Percentiles rank a stretch among this genome's conserved stretches.
phyloP scores from a whole-genome alignment of 345 rosid genomes.

The Corymbia maculata region DNA sequence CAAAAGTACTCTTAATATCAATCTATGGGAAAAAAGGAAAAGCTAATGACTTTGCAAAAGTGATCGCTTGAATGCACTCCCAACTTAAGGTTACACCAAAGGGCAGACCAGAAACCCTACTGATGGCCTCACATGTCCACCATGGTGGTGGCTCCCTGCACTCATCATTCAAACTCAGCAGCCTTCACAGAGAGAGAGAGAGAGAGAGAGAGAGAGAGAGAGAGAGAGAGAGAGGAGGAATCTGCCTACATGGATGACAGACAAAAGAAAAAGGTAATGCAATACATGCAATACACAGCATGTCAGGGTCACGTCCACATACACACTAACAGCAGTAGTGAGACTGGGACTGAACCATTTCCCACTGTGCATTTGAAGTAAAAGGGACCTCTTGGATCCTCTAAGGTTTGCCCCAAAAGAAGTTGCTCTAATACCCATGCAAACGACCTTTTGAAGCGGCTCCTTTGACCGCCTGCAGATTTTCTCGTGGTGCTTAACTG shows the following conservation, averaged over 20 bases:
- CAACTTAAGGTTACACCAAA: slow-evolving; percentile 12
- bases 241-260: neutral
- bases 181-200: neutral
- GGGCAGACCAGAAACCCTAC: neutral
- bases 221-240: neutral
- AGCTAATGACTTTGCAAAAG: slow-evolving; percentile 38
- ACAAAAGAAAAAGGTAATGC: neutral
- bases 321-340: neutral
- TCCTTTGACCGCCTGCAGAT: slow-evolving; percentile 13
- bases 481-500: neutral
- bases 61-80: slow-evolving; percentile 35
- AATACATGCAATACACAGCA: neutral
- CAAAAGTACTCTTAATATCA: neutral
- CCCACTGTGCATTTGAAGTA: neutral
- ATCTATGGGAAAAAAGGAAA: slow-evolving; percentile 10
- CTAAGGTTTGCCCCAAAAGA: neutral
- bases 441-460: slow-evolving; percentile 2
- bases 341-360: neutral
- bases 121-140: slow-evolving; percentile 31
- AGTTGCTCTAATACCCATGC: neutral
- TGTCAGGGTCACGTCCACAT: neutral
- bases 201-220: neutral
- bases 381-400: slow-evolving; percentile 27
- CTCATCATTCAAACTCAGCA: slow-evolving; percentile 11
- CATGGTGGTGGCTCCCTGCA: slow-evolving; percentile 22